Evolutionary conservation across 208 protist species (phyloP), one percentile per base, ranked within the genome.

Genomic region (Trypanosoma conorhini): DNA sequence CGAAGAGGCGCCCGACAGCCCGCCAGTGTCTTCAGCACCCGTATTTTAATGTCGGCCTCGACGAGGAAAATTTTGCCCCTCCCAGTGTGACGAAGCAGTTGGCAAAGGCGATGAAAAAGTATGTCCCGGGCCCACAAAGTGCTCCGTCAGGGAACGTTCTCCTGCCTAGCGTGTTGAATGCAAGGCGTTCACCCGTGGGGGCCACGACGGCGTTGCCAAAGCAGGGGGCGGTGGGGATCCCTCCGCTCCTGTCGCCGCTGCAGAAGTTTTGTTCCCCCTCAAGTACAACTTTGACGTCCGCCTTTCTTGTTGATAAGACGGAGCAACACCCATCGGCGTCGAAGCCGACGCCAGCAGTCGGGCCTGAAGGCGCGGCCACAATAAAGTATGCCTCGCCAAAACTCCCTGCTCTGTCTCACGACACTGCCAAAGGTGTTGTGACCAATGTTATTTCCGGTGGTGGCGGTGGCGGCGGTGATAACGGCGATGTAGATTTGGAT

Each of bases 21-120:
- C 90, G 92, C 60, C 90, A 98, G 74, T 94, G 92, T 59, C 76
- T 99, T 58, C 92, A 94, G 59, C 97, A 99, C 69, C 89, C 92
- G 0, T 99, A 94, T 70, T 94, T 99, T 57, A 82, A 79, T 42
- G 79, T 88, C 58, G 79, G 77, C 46, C 56, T 90, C 33, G 83
- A 91, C 74, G 85, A 88, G 31, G 71, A 67, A 56, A 88, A 72
- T 60, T 79, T 75, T 30, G 71, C 81, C 30, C 80, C 83, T 26
- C 44, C 71, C 9, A 77, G 71, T 33, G 73, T 67, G 17, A 42
- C 87, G 3, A 83, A 87, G 22, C 81, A 91, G 67, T 56, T 89
- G 21, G 77, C 79, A 22, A 82, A 67, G 57, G 79, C 83, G 22
- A 77, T 79, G 17, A 84, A 83, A 62, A 69, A 60, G 44, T 55